These are phyloP conservation scores for Entomortierella chlamydospora DNA, from an alignment of 192 early-diverging fungal genomes.

Conservation along the genomic window DNA sequence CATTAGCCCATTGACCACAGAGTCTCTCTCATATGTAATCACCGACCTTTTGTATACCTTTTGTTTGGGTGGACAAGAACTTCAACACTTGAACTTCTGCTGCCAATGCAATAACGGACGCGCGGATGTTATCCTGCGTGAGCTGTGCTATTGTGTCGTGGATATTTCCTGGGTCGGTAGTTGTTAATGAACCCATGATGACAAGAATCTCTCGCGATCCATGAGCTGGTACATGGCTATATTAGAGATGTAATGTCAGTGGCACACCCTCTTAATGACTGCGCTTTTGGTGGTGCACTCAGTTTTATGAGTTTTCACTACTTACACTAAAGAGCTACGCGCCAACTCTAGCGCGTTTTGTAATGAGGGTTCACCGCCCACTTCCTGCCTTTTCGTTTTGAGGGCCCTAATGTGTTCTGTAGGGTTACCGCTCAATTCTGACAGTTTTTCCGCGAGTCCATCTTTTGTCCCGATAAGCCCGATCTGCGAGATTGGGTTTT, in stretches of 20 bases:
- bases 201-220: constrained; percentile 89
- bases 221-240: constrained; percentile 86
- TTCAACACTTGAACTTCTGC: constrained; percentile 92
- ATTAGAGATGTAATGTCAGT: neutral
- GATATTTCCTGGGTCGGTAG: constrained; percentile 95
- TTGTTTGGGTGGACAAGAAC: constrained; percentile 78
- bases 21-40: no score
- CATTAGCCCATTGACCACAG: no score
- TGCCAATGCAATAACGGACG: constrained; percentile 88
- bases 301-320: neutral
- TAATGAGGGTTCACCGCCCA: constrained; percentile 88
- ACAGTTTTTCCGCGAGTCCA: constrained; percentile 85
- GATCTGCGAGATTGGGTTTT: constrained; percentile 94
- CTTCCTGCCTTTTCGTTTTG: constrained; percentile 70
- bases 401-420: constrained; percentile 83
- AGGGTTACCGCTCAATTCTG: constrained; percentile 88
- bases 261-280: neutral
- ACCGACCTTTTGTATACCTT: constrained; percentile 61
- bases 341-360: constrained; percentile 94
- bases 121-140: constrained; percentile 77
- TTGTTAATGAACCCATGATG: constrained; percentile 89
- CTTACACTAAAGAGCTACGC: constrained; percentile 71
- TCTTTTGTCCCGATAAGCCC: constrained; percentile 87
- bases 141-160: constrained; percentile 80
- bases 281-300: no score